These are phyloP conservation scores for Neurospora crassa DNA, from an alignment of 2,329 filamentous ascomycete genomes.

Conservation along the genomic window DNA sequence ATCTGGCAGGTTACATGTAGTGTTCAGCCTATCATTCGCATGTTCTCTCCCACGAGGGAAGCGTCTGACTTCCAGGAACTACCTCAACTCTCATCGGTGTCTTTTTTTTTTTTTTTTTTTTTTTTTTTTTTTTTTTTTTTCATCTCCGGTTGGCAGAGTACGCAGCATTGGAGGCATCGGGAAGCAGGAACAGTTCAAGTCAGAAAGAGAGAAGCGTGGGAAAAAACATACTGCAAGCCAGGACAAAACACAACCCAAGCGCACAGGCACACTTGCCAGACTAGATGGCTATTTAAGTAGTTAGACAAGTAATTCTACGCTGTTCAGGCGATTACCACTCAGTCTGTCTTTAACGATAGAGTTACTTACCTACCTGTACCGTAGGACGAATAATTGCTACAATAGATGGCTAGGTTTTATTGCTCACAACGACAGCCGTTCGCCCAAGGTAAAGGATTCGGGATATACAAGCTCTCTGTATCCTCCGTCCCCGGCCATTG, in stretches of 20 bases:
- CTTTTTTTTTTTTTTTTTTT: neutral
- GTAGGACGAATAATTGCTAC: too few species aligned
- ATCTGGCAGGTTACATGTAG: neutral
- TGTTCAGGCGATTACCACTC: too few species aligned
- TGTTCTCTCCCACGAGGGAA: neutral
- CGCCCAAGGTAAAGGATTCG: neutral
- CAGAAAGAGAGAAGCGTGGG: too few species aligned
- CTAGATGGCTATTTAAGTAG: too few species aligned
- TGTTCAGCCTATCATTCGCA: neutral
- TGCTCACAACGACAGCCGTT: neutral
- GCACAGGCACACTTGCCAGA: too few species aligned
- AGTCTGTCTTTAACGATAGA: too few species aligned
- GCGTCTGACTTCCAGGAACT: neutral
- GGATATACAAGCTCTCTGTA: neutral
- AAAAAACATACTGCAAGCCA: too few species aligned
- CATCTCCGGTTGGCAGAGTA: neutral
- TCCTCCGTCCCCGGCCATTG: neutral
- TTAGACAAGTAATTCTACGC: too few species aligned
- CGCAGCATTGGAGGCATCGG: neutral
- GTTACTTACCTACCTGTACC: too few species aligned
- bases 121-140: neutral
- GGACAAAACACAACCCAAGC: too few species aligned
- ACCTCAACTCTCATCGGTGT: neutral
- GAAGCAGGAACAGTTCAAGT: neutral
- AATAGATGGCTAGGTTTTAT: too few species aligned